A percentile compares a stretch with the other conserved stretches of the same genome.
Conservation (phyloP, 495 filamentous ascomycete genomes). For the Talaromyces ruber region DNA sequence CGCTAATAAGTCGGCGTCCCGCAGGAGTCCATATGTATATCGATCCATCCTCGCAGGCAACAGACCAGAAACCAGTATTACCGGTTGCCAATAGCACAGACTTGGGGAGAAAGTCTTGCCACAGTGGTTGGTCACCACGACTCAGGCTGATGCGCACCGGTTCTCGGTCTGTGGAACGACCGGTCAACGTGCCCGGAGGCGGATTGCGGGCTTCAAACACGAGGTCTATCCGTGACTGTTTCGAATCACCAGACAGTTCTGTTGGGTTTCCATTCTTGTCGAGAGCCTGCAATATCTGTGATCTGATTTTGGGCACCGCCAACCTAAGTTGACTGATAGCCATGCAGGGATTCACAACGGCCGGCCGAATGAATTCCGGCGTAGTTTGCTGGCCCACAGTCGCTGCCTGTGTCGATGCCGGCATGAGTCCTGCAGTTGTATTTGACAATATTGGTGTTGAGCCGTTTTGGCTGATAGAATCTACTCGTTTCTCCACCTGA, state of each 20-base stretch:
- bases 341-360: conserved; percentile 72
- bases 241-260: conserved; percentile 47
- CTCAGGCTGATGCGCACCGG: conserved; percentile 75
- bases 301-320: conserved; percentile 81
- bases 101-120: conserved; percentile 87
- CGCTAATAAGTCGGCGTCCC: conserved; percentile 76
- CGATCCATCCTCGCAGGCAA: conserved; percentile 88
- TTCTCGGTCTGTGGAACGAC: conserved; percentile 55
- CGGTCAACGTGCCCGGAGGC: conserved; percentile 45
- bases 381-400: conserved; percentile 58
- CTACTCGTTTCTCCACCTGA: conserved; percentile 53
- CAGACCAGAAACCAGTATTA: conserved; percentile 84
- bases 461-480: conserved; percentile 48
- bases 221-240: conserved; percentile 51
- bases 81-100: conserved; percentile 80
- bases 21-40: conserved; percentile 91
- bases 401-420: conserved; percentile 46
- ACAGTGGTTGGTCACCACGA: conserved; percentile 74
- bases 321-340: conserved; percentile 77
- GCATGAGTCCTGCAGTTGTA: conserved; percentile 66
- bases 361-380: conserved; percentile 81
- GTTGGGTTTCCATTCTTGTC: conserved; percentile 36
- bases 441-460: conserved; percentile 68
- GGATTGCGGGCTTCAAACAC: conserved; percentile 72
- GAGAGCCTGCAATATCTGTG: conserved; percentile 56